Conservation (phyloP, 2,329 filamentous ascomycete genomes). For the Pseudogymnoascus sp. region DNA sequence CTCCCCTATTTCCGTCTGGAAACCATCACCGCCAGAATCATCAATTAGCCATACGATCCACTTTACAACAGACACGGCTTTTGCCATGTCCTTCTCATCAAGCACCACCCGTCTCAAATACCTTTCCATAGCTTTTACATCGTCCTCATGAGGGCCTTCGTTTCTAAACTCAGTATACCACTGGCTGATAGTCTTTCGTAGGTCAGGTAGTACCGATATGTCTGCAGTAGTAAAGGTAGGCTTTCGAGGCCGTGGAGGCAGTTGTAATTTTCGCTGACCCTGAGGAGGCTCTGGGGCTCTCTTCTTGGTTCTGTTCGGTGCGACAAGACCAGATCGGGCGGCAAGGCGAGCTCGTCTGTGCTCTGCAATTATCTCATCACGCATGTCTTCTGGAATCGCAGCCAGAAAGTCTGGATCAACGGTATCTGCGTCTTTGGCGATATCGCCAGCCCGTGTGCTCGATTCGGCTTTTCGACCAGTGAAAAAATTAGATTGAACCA, state of each 20-base stretch:
- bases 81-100: conserved; percentile 71
- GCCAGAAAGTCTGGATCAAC: conserved; percentile 68
- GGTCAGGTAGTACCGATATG: conserved; percentile 48
- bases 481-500: conserved; percentile 69
- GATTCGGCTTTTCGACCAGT: conserved; percentile 29
- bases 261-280: conserved; percentile 30
- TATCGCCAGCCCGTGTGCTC: not conserved
- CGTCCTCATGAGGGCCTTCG: conserved; percentile 71
- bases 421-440: conserved; percentile 23
- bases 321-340: conserved; percentile 44
- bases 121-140: conserved; percentile 64
- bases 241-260: conserved; percentile 42
- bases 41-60: conserved; percentile 58
- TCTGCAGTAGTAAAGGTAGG: conserved; percentile 57
- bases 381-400: conserved; percentile 74
- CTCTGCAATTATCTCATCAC: conserved; percentile 69
- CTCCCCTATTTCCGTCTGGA: conserved; percentile 32
- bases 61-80: conserved; percentile 59
- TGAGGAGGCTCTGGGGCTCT: conserved; percentile 16
- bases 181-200: conserved; percentile 64
- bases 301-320: conserved; percentile 20
- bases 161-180: conserved; percentile 68
- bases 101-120: conserved; percentile 66
- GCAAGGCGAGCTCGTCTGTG: conserved; percentile 56
- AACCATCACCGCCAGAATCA: conserved; percentile 36